Evolutionary conservation across 805 yeast species (phyloP), one percentile per base, ranked within the genome.

Genomic region (Ogataea trehalophila): DNA sequence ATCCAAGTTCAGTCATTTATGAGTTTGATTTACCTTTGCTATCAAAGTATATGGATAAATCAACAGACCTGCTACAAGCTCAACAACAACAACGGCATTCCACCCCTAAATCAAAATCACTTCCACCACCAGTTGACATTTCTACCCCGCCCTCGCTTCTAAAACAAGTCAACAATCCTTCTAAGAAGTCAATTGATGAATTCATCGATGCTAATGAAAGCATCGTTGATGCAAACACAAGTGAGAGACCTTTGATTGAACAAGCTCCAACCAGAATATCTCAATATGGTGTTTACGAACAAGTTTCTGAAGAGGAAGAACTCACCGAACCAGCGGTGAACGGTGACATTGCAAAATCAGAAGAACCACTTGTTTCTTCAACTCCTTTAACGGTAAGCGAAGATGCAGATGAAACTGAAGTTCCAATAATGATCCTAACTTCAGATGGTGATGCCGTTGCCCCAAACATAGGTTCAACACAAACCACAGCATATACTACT

Each of bases 1-100:
- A 55, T 39, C 59, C 60, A 45, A 60, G 64, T 42, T 59, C 72
- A 6, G 66, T 66, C 20, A 60, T 68, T 47, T 69, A 67, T 47
- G 71, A 68, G 47, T 67, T 69, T 52, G 68, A 64, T 47, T 55
- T 67, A 37, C 46, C 47, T 2, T 16, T 45, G 41, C 44, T 66
- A 16, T 55, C 65, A 4, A 52, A 56, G 22, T 65, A 46, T 39
- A 55, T 64, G 57, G 69, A 62, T 26, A 56, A 45, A 38, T 41
- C 43, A 8, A 43, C 37, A 33, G 37, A 47, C n/a, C 41, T 33
- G 6, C 33, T 17, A 20, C 23, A 11, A 17, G 13, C 9, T 15
- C 37, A 23, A 20, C 33, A 41, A 8, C 33, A 35, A 22, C 23
- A 6, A 15, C 11, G 3, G 20, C 15, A 13, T 16, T 17, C 14